A percentile compares a stretch with the other conserved stretches of the same genome.
Evolutionary conservation across 345 rosid species (phyloP).

Genomic region (Chamaenerion angustifolium): DNA sequence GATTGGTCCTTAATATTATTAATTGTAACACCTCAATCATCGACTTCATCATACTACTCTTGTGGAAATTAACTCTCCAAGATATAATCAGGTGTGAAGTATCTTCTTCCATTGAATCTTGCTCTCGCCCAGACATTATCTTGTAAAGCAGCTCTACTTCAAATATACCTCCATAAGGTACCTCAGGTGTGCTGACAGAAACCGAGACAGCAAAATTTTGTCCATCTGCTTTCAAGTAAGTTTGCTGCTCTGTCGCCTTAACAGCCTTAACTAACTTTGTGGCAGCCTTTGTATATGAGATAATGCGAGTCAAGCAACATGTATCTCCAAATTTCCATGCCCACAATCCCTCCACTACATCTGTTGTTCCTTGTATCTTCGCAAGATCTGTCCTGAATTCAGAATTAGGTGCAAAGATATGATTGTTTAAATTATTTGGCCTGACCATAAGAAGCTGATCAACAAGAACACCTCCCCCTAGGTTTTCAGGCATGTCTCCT

Average conservation of each 20-base stretch:
- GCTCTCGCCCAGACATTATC: slow-evolving; percentile 42
- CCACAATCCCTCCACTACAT: slow-evolving; percentile 70
- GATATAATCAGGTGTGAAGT: slow-evolving; percentile 49
- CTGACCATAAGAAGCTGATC: slow-evolving; percentile 37
- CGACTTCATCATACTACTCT: slow-evolving; percentile 62
- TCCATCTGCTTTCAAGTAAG: slow-evolving; percentile 49
- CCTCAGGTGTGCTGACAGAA: slow-evolving; percentile 63
- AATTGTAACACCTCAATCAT: no score
- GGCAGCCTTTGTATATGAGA: slow-evolving; percentile 57
- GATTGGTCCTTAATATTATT: no score
- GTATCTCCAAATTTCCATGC: slow-evolving; percentile 31
- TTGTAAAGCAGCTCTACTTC: slow-evolving; percentile 64
- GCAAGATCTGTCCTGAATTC: slow-evolving; percentile 57
- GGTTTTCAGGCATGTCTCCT: slow-evolving; percentile 54
- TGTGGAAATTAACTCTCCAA: slow-evolving; percentile 58
- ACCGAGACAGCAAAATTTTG: slow-evolving; percentile 34
- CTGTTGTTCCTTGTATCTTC: slow-evolving; percentile 47
- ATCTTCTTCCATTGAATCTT: slow-evolving; percentile 33
- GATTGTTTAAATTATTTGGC: slow-evolving; percentile 36
- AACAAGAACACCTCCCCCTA: slow-evolving; percentile 54
- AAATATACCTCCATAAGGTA: slow-evolving; percentile 68
- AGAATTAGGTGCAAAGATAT: slow-evolving; percentile 62
- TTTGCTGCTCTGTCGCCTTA: slow-evolving; percentile 65
- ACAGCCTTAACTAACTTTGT: slow-evolving; percentile 69
- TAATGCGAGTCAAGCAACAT: slow-evolving; percentile 25